These are phyloP conservation scores for Pythium periplocum DNA, from an alignment of 352 stramenopile genomes.

Conservation along the genomic window DNA sequence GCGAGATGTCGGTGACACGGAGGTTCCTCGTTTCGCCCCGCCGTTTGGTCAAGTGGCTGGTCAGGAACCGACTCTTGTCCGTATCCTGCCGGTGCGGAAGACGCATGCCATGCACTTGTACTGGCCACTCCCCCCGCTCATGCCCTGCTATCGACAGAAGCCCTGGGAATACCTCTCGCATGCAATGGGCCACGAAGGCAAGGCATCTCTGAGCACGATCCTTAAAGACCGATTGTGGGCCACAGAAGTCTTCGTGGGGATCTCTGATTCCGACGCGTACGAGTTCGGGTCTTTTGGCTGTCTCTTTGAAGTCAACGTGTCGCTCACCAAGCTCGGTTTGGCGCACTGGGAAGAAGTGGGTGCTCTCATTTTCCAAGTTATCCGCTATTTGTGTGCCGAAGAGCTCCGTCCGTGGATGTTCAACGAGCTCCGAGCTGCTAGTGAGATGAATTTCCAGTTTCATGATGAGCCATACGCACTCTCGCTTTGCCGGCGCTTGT, in stretches of 20 bases:
- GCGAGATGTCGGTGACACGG: background rate
- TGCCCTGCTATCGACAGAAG: constrained; percentile 24
- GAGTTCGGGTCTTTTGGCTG: constrained; percentile 34
- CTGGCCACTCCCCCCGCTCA: constrained; percentile 25
- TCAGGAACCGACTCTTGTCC: constrained; percentile 24
- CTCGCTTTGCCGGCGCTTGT: constrained; percentile 36
- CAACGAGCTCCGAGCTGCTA: constrained; percentile 25
- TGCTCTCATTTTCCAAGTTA: constrained; percentile 21
- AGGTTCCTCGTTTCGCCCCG: background rate
- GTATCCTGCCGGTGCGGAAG: constrained; percentile 27
- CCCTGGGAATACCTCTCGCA: constrained; percentile 35
- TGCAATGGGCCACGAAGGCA: constrained; percentile 34
- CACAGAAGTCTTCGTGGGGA: constrained; percentile 28
- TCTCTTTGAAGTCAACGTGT: constrained; percentile 36
- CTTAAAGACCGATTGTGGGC: constrained; percentile 26
- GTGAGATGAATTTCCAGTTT: constrained; percentile 30
- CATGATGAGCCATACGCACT: constrained; percentile 22
- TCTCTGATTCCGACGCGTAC: constrained; percentile 32
- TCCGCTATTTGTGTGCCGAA: constrained; percentile 11
- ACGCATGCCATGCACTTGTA: constrained; percentile 36
- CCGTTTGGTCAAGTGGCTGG: constrained; percentile 21
- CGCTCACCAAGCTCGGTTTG: constrained; percentile 24
- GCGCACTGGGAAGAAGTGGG: constrained; percentile 27
- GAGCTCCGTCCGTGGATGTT: constrained; percentile 23
- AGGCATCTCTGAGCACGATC: constrained; percentile 24